These are phyloP conservation scores for Mrakia blollopis DNA, from an alignment of 768 basidiomycete species.

Conservation along the genomic window DNA sequence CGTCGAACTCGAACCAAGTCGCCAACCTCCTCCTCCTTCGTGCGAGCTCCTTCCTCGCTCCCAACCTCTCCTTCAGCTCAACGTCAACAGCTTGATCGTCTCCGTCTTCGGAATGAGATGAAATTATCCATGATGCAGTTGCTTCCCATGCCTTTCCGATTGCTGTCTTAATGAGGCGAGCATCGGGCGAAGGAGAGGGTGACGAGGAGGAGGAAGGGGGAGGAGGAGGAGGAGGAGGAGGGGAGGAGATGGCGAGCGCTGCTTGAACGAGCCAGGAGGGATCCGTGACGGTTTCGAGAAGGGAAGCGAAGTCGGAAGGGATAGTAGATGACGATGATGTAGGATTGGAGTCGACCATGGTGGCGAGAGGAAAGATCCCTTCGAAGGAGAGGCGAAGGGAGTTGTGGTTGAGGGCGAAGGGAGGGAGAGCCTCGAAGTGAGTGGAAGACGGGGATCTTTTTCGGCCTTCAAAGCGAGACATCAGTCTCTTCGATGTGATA, in stretches of 20 bases:
- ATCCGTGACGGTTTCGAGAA: not conserved
- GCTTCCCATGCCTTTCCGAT: constrained; percentile 14
- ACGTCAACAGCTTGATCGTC: not conserved
- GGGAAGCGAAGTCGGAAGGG: not conserved
- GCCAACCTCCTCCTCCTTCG: constrained; percentile 9
- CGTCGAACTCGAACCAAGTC: constrained; percentile 22
- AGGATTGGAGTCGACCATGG: not conserved
- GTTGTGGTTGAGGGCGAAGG: not conserved
- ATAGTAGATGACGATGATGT: not conserved
- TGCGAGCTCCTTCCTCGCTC: constrained; percentile 20
- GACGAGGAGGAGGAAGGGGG: not conserved
- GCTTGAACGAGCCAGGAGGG: constrained; percentile 9
- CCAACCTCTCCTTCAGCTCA: constrained; percentile 1
- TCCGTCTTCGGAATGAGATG: not conserved
- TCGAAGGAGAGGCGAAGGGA: not conserved
- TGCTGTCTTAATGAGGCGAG: not conserved
- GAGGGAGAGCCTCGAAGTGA: too few species aligned
- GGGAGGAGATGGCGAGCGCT: constrained; percentile 5
- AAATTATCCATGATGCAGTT: not conserved
- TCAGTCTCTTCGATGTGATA: too few species aligned
- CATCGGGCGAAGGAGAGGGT: not conserved
- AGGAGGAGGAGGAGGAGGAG: not conserved
- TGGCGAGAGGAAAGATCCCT: not conserved
- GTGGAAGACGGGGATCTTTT: too few species aligned
- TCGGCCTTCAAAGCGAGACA: too few species aligned